Base-by-base conservation (phyloP, 805 yeast species). In the Candida gorgasii region DNA sequence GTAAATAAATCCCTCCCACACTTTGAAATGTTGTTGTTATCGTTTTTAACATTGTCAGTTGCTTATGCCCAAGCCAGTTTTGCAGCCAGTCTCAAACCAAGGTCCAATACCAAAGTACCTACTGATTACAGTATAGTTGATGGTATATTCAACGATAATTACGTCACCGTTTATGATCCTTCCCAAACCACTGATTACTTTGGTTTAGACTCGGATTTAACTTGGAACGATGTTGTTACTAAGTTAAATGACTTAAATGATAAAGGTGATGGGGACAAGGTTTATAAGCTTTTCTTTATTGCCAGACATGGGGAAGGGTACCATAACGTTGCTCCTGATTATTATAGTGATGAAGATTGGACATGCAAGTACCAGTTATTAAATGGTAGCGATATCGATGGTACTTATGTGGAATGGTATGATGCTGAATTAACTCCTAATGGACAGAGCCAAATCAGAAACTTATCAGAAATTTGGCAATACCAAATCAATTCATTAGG, bases 261-360 rank as follows among this genome's bases (percentile, higher is more conserved):
- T 2, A 33, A 49, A 17, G 41, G 47, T 12, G 35, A 33, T 8
- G 34, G 40, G 18, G 35, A 33, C 7, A 32, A 39, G 18, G 36
- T 37, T 9, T 52, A 55, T 42, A 63, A 62, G 42, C 44, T 64
- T 23, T 44, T 64, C 14, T 62, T 59, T 30, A 39, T 64, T 7
- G 64, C 58, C 27, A 49, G 70, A 42, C 70, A 64, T 43, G 67
- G 67, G 8, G 63, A 63, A 49, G 69, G 65, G 8, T 59, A 45
- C 40, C 70, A 64, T 42, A 63, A 63, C 40, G 45, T 58, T 17
- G 66, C 59, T 1, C 54, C 55, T 2, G 7, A 16, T 4, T 14
- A 41, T 13, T 59, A 51, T 34, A 22, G 41, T n/a, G 13, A 13
- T 2, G 26, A 28, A 3, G 55, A 57, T 5, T 63, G 67, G 67